Percentiles rank a stretch among this genome's conserved stretches.
Evolutionary conservation across 176 grass and related monocot species (phyloP).

Genomic region (Urochloa ruziziensis): DNA sequence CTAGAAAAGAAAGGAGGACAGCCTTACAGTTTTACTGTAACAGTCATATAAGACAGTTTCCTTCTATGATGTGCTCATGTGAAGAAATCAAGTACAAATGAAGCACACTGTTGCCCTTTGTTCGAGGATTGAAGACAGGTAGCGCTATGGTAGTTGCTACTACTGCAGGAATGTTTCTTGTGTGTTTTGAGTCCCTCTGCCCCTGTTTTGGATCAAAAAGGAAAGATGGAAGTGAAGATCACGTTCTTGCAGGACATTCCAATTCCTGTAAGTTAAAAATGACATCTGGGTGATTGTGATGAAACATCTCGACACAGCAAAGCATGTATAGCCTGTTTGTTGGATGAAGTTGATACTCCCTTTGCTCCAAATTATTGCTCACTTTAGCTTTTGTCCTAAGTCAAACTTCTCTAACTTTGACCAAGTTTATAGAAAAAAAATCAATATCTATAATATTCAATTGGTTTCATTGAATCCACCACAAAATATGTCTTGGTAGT

Average conservation of each 20-base stretch:
- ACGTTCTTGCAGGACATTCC: slow-evolving; percentile 45
- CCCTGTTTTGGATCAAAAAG: slow-evolving; percentile 71
- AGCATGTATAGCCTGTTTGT: slow-evolving; percentile 5
- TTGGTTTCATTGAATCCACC: too few relatives aligned
- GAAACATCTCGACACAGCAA: not conserved
- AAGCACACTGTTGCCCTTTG: not conserved
- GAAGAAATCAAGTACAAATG: slow-evolving; percentile 41
- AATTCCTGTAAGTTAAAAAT: slow-evolving; percentile 57
- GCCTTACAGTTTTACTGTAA: not conserved
- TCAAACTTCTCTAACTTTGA: too few relatives aligned
- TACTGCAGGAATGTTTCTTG: slow-evolving; percentile 54
- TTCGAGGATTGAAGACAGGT: slow-evolving; percentile 32
- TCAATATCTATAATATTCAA: too few relatives aligned
- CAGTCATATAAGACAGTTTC: slow-evolving; percentile 7
- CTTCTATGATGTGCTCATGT: slow-evolving; percentile 17
- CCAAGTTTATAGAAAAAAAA: too few relatives aligned
- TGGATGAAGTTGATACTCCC: slow-evolving; percentile 17
- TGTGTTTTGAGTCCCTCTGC: slow-evolving; percentile 67
- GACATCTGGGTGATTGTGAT: not conserved
- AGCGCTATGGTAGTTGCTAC: slow-evolving; percentile 46
- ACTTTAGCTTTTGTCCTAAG: too few relatives aligned
- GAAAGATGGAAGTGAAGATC: slow-evolving; percentile 65
- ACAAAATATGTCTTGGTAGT: too few relatives aligned
- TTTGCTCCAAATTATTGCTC: too few relatives aligned
- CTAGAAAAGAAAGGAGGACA: slow-evolving; percentile 14